Conservation (phyloP, 208 protist genomes). For the Angomonas ambiguus region DNA sequence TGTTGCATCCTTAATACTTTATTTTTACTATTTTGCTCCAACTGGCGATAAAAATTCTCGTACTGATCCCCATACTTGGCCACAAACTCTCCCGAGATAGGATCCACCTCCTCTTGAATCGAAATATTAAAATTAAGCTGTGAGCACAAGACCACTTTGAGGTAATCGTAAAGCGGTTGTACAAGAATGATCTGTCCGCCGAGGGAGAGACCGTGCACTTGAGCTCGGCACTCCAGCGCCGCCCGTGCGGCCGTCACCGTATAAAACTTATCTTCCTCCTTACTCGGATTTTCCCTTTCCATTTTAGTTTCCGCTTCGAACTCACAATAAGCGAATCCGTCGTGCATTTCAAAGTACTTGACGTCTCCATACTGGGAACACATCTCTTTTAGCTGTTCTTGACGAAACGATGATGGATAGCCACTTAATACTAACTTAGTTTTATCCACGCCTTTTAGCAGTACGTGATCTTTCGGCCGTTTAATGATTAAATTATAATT, state of each 20-base stretch:
- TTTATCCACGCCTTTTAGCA: conserved; percentile 46
- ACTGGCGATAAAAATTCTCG: not conserved
- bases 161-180: not conserved
- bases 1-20: too few species aligned
- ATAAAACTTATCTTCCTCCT: not conserved
- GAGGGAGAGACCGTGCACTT: not conserved
- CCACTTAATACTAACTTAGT: conserved; percentile 72
- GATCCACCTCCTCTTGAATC: not conserved
- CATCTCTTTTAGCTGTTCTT: conserved; percentile 38
- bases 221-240: not conserved
- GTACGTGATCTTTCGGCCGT: conserved; percentile 65
- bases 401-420: conserved; percentile 53
- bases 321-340: conserved; percentile 73
- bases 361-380: conserved; percentile 67
- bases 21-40: too few species aligned
- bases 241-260: not conserved
- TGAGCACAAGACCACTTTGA: not conserved
- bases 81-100: not conserved
- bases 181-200: not conserved
- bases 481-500: conserved; percentile 57
- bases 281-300: not conserved
- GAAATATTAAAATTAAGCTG: not conserved
- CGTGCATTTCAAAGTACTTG: conserved; percentile 53
- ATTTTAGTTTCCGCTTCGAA: conserved; percentile 25
- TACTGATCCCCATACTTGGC: not conserved